phyloP scores from a whole-genome alignment of 2,329 filamentous ascomycete species.

The Ilyonectria mors-panacis region DNA sequence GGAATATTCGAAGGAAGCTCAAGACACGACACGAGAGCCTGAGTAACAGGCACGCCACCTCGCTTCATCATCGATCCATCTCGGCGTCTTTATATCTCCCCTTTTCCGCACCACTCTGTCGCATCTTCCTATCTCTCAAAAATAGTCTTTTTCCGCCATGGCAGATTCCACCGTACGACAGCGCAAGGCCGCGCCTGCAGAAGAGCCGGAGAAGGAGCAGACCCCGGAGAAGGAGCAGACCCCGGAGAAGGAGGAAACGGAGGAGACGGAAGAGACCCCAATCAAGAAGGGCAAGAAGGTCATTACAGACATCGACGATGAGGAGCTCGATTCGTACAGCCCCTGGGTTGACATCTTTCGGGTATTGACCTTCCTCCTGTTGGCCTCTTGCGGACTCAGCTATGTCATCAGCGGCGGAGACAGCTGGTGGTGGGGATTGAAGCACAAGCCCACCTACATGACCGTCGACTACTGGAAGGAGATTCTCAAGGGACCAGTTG shows the following conservation, averaged over 20 bases:
- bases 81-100: slow-evolving; percentile 1
- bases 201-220: slow-evolving; percentile 34
- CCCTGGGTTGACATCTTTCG: slow-evolving; percentile 77
- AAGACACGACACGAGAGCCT: slow-evolving; percentile 27
- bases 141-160: slow-evolving; percentile 47
- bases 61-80: slow-evolving; percentile 12
- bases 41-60: slow-evolving; percentile 40
- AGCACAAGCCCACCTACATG: slow-evolving; percentile 75
- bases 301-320: slow-evolving; percentile 51
- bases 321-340: slow-evolving; percentile 67
- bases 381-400: slow-evolving; percentile 79
- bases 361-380: slow-evolving; percentile 75
- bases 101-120: not conserved
- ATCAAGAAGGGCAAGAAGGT: slow-evolving; percentile 43
- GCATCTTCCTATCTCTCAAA: slow-evolving; percentile 1
- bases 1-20: slow-evolving; percentile 35
- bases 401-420: slow-evolving; percentile 83
- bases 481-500: slow-evolving; percentile 45
- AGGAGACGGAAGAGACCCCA: slow-evolving; percentile 47
- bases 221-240: slow-evolving; percentile 28
- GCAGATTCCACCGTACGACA: slow-evolving; percentile 60
- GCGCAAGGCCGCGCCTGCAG: slow-evolving; percentile 56
- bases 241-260: slow-evolving; percentile 38
- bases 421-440: slow-evolving; percentile 76
- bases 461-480: slow-evolving; percentile 69